These are phyloP conservation scores for Pisolithus albus DNA, from an alignment of 768 basidiomycete species.

Conservation along the genomic window DNA sequence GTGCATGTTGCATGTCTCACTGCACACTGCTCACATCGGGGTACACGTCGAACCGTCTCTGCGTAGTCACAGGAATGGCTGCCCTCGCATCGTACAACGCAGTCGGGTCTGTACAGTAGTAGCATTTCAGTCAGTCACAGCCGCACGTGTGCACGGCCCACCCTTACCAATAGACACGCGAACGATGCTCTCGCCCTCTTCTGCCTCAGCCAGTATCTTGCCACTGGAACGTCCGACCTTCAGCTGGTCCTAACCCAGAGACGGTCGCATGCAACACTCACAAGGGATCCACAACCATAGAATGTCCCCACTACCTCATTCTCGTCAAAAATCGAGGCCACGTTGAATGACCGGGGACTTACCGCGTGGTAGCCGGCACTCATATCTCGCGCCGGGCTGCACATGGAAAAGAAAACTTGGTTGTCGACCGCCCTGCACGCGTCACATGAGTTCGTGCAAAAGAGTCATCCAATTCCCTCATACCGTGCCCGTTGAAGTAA, in stretches of 20 bases:
- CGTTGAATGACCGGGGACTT: slow-evolving; percentile 19
- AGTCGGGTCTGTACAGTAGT: slow-evolving; percentile 49
- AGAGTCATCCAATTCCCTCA: not conserved
- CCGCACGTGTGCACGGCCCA: not conserved
- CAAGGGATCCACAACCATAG: slow-evolving; percentile 87
- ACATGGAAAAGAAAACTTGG: slow-evolving; percentile 94
- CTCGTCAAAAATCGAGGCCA: not conserved
- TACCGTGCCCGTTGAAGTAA: slow-evolving; percentile 80
- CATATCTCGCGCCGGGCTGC: slow-evolving; percentile 85
- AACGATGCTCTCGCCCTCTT: slow-evolving; percentile 71
- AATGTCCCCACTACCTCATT: slow-evolving; percentile 71
- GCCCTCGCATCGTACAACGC: slow-evolving; percentile 58
- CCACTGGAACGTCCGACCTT: slow-evolving; percentile 46
- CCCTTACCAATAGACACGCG: slow-evolving; percentile 75
- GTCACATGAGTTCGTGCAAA: slow-evolving; percentile 5
- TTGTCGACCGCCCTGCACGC: slow-evolving; percentile 84
- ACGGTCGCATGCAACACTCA: slow-evolving; percentile 32
- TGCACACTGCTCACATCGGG: slow-evolving; percentile 51
- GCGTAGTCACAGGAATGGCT: slow-evolving; percentile 87
- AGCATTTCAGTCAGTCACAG: not conserved
- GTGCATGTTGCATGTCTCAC: no score
- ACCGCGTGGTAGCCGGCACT: slow-evolving; percentile 85
- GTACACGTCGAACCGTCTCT: slow-evolving; percentile 92
- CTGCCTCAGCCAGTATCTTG: slow-evolving; percentile 63
- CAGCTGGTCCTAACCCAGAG: not conserved